Conservation (phyloP, 495 filamentous ascomycete genomes). For the Parathielavia hyrcaniae region DNA sequence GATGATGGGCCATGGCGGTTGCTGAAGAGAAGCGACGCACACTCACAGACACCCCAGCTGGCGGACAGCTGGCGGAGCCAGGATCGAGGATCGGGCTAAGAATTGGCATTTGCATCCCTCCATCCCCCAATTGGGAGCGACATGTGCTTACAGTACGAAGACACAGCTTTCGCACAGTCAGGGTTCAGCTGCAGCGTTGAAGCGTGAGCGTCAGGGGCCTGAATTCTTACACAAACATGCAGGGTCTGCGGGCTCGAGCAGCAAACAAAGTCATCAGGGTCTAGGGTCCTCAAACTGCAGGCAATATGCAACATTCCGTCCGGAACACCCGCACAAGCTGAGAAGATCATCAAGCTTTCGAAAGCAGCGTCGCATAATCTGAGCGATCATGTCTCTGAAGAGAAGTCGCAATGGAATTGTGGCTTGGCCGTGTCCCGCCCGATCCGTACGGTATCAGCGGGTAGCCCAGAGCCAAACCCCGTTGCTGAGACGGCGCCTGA, state of each 20-base stretch:
- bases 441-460: conserved; percentile 6
- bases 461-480: not conserved
- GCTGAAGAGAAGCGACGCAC: not conserved
- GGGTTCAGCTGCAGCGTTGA: not conserved
- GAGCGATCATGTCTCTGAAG: not conserved
- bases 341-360: not conserved
- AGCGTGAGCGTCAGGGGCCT: conserved; percentile 10
- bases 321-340: not conserved
- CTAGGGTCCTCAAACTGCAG: not conserved
- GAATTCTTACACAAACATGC: conserved; percentile 1
- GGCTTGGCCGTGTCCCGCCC: not conserved
- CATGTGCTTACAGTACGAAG: conserved; percentile 13
- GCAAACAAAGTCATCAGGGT: conserved; percentile 1
- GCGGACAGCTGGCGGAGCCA: conserved; percentile 1
- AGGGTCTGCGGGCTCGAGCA: not conserved
- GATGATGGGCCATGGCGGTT: not conserved
- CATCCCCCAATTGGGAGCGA: conserved; percentile 8
- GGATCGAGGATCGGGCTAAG: conserved; percentile 14
- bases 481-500: conserved; percentile 26
- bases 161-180: not conserved
- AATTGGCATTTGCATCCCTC: conserved; percentile 12
- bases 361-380: not conserved
- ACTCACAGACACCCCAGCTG: conserved; percentile 5
- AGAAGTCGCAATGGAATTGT: not conserved
- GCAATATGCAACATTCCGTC: conserved; percentile 3